These are phyloP conservation scores for Chrysanthemum makinoi DNA, from an alignment of 129 eudicot genomes.

Conservation along the genomic window DNA sequence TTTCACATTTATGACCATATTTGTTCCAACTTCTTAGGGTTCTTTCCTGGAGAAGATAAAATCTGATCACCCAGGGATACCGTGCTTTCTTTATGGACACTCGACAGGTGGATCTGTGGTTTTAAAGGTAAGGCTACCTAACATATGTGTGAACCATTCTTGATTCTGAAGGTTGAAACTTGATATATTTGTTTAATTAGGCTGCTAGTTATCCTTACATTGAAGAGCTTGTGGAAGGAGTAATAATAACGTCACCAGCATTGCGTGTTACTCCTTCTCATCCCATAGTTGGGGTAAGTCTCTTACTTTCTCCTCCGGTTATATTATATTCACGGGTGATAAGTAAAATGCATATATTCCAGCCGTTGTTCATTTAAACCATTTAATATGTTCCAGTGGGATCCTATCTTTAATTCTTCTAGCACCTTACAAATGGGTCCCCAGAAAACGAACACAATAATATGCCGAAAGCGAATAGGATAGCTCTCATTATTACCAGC, in stretches of 20 bases:
- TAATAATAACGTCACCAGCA: slow-evolving; percentile 94
- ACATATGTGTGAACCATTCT: not conserved
- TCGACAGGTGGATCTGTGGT: slow-evolving; percentile 98
- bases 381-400: not conserved
- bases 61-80: slow-evolving; percentile 80
- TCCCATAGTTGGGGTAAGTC: slow-evolving; percentile 92
- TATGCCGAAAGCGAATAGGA: not conserved
- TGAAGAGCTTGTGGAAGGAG: slow-evolving; percentile 74
- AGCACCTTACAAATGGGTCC: slow-evolving; percentile 13
- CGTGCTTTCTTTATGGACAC: slow-evolving; percentile 94
- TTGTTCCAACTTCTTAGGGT: slow-evolving; percentile 39
- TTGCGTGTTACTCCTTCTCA: slow-evolving; percentile 98
- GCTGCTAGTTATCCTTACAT: slow-evolving; percentile 88
- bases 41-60: slow-evolving; percentile 81
- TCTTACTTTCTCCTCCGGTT: not conserved
- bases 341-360: not conserved
- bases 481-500: not conserved
- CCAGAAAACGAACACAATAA: slow-evolving; percentile 2
- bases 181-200: slow-evolving; percentile 33
- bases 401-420: slow-evolving; percentile 1
- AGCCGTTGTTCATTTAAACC: not conserved
- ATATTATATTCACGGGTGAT: not conserved
- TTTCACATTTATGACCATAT: not conserved
- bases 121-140: slow-evolving; percentile 51
- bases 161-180: slow-evolving; percentile 13